These are phyloP conservation scores for Oryza meyeriana DNA, from an alignment of 176 grass and related monocot species.

Conservation along the genomic window DNA sequence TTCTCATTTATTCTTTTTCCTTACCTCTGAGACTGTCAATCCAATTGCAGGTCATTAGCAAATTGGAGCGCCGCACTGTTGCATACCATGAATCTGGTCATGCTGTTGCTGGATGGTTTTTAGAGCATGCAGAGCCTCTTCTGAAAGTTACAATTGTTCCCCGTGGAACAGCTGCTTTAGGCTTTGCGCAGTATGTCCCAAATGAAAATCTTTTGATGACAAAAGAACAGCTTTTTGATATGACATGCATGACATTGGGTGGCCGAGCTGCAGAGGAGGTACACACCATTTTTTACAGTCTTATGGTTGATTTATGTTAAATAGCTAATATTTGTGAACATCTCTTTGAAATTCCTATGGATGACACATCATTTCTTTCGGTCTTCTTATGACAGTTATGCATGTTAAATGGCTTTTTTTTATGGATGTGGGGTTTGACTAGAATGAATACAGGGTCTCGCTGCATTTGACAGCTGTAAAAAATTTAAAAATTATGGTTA, in stretches of 20 bases:
- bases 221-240: slow-evolving; percentile 96
- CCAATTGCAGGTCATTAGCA: slow-evolving; percentile 81
- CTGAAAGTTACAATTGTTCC: slow-evolving; percentile 99
- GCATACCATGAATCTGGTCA: slow-evolving; percentile 84
- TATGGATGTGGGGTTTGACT: slow-evolving; percentile 2
- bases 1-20: slow-evolving; percentile 6
- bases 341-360: background rate
- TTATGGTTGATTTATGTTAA: slow-evolving; percentile 15
- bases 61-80: slow-evolving; percentile 79
- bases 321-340: background rate
- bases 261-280: slow-evolving; percentile 97
- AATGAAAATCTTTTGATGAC: slow-evolving; percentile 98
- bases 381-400: background rate
- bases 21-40: background rate
- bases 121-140: slow-evolving; percentile 93
- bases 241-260: slow-evolving; percentile 99
- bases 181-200: slow-evolving; percentile 91
- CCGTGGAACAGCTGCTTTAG: slow-evolving; percentile 96
- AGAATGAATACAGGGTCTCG: background rate
- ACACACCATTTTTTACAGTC: background rate
- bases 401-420: background rate
- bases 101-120: slow-evolving; percentile 96
- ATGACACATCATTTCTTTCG: background rate
- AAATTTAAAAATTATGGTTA: background rate
- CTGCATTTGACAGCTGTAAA: slow-evolving; percentile 10